phyloP scores from a whole-genome alignment of 441 rosid genomes.

The Populus hybrid region DNA sequence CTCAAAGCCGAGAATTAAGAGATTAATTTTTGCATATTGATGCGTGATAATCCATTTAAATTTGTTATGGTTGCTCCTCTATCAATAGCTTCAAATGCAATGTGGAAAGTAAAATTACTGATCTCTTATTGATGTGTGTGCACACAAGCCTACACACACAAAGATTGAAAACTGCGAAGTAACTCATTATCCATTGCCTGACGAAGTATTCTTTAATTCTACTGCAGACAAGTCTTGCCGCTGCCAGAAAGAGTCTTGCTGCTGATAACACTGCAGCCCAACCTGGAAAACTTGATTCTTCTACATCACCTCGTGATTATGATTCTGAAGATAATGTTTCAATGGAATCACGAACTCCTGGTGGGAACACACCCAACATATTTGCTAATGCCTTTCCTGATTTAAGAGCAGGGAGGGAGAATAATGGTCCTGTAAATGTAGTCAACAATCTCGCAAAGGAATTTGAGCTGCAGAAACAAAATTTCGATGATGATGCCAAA shows the following conservation, averaged over 20 bases:
- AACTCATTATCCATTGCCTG: not conserved
- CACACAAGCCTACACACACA: not conserved
- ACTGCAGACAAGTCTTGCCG: slow-evolving; percentile 73
- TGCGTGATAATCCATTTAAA: not conserved
- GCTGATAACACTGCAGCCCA: slow-evolving; percentile 46
- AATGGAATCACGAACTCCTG: slow-evolving; percentile 60
- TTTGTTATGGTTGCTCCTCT: not conserved
- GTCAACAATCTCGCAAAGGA: slow-evolving; percentile 65
- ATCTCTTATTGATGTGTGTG: not conserved
- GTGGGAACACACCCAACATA: slow-evolving; percentile 53
- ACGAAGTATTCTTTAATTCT: slow-evolving; percentile 9
- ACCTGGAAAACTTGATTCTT: slow-evolving; percentile 49
- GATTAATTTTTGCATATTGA: not conserved
- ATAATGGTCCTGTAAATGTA: slow-evolving; percentile 49
- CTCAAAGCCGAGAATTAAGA: not conserved
- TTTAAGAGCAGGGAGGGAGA: slow-evolving; percentile 46
- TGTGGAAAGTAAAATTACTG: not conserved
- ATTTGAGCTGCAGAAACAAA: slow-evolving; percentile 67
- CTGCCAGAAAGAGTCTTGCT: slow-evolving; percentile 71
- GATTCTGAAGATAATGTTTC: slow-evolving; percentile 74
- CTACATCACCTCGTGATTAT: slow-evolving; percentile 53
- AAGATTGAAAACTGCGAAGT: not conserved
- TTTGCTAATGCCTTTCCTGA: slow-evolving; percentile 38
- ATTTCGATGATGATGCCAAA: slow-evolving; percentile 65
- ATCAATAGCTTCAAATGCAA: slow-evolving; percentile 1